Evolutionary conservation across 2,329 filamentous ascomycete species (phyloP), one percentile per base, ranked within the genome.

Genomic region (Acephala macrosclerotiorum): DNA sequence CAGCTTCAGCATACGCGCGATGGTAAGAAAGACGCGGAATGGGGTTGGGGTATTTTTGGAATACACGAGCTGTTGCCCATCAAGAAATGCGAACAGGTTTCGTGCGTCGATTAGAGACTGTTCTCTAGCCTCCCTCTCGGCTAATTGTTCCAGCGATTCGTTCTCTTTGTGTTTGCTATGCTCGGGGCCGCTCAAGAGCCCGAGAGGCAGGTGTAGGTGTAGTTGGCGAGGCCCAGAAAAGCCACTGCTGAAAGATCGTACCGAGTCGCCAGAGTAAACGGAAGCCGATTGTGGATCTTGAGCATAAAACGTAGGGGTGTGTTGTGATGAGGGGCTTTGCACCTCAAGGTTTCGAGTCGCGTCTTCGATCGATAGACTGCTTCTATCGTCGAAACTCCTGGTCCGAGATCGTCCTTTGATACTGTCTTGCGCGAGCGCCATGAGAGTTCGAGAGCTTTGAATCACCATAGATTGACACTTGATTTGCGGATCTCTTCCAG

Each of bases 21-120:
- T 81, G 33, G 85, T 80, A 26, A 88, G 72, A 64, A 91, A 82
- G 2, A 85, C 84, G 2, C 80, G 73, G 72, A 88, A 90, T 4
- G 83, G 76, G 0, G 81, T 85, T 1, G 87, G 82, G 47, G 82
- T 80, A 6, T 78, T 71, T 58, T 80, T 82, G 3, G 87, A 90
- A 18, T 81, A 87, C 1, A 91, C 86, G 0, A 91, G 79, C 1
- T 87, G 87, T 70, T 90, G 87, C 33, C 85, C 85, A 0, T 83
- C 88, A 63, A 91, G 77, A 68, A 91, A 88, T 6, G 89, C 89
- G 68, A 91, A 91, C 47, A 91, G 75, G 70, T 91, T 91, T 60
- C 89, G 83, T 29, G 88, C 83, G 3, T 84, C 84, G 42, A 91
- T 80, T 14, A 90, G 75, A 2, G 82, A 81, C 58, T 89, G 86